Base-by-base conservation (phyloP, 345 rosid genomes). In the Conringia planisiliqua region DNA sequence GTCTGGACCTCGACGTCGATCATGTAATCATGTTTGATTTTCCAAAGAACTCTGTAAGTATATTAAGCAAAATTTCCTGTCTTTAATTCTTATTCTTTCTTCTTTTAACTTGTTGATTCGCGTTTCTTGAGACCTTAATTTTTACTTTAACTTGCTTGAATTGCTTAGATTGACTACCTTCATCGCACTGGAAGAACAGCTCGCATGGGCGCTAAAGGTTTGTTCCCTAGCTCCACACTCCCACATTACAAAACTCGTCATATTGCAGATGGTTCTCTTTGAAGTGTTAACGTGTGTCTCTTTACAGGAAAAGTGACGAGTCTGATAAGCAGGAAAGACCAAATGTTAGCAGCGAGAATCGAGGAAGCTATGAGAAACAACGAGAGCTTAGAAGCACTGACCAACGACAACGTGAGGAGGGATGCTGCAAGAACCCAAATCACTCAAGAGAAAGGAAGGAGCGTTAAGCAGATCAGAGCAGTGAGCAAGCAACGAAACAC, bases 161-260 rank as follows among this genome's bases (percentile, higher is more conserved):
- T 66, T 48, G 27, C 58, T 56, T 81, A 94, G 97, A 86, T 94
- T 44, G 98, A 94, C 78, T 94, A 91, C 89, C 92, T 94, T 79
- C 98, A 91, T 83, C 96, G 96, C 55, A 90, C 95, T 0, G 98
- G 97, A 46, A 86, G 97, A 89, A 94, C 96, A 67, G 97, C 98
- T 72, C 90, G 95, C 2, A 94, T 94, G 98, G 97, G 98, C 55
- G 98, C 97, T 59, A 90, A 94, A 90, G 97, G 97, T 94, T 72
- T 51, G 82, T 24, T 17, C 20, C 58, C 12, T 44, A 44, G 33
- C 32, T 57, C 10, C 27, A 48, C 16, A 47, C 30, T 58, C 17
- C 46, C 4, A 47, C 22, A 17, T 58, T 33, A 66, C 14, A 47
- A 8, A 18, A 32, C 6, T 22, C 16, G 29, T 30, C 5, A 40